Evolutionary conservation across 345 rosid species (phyloP).

Genomic region (Geranium brycei): DNA sequence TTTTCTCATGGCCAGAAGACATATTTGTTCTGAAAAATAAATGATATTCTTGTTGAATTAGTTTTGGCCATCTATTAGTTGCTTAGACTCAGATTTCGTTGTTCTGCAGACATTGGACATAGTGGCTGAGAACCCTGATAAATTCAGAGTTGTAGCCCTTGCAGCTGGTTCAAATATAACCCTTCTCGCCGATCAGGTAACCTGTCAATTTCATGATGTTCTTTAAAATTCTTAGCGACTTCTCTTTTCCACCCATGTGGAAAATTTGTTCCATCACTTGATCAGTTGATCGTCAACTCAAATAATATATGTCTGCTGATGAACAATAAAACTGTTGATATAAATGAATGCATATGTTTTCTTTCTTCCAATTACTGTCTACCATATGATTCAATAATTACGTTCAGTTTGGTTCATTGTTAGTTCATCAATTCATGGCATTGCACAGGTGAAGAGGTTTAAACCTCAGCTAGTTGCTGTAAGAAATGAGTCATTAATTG

Average conservation of each 20-base stretch:
- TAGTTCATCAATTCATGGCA: not conserved
- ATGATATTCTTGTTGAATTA: not conserved
- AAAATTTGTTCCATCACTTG: no score
- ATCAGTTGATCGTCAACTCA: no score
- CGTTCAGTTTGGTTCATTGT: not conserved
- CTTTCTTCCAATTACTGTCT: no score
- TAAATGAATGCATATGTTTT: no score
- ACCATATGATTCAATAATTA: not conserved
- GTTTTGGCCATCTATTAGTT: not conserved
- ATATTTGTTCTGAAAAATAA: not conserved
- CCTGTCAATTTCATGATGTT: not conserved
- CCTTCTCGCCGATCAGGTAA: conserved; percentile 90
- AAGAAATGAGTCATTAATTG: conserved; percentile 56
- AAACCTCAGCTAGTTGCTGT: conserved; percentile 80
- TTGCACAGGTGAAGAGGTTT: conserved; percentile 65
- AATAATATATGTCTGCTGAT: no score
- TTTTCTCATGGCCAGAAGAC: not conserved
- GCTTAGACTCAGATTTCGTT: not conserved
- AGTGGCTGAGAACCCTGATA: conserved; percentile 78
- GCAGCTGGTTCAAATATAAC: conserved; percentile 97
- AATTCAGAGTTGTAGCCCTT: conserved; percentile 78
- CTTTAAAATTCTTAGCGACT: not conserved
- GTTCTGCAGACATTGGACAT: conserved; percentile 74
- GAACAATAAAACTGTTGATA: no score
- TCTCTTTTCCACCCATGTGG: no score